Base-by-base conservation (phyloP, 176 grass and related monocot species). In the Alloteropsis semialata region DNA sequence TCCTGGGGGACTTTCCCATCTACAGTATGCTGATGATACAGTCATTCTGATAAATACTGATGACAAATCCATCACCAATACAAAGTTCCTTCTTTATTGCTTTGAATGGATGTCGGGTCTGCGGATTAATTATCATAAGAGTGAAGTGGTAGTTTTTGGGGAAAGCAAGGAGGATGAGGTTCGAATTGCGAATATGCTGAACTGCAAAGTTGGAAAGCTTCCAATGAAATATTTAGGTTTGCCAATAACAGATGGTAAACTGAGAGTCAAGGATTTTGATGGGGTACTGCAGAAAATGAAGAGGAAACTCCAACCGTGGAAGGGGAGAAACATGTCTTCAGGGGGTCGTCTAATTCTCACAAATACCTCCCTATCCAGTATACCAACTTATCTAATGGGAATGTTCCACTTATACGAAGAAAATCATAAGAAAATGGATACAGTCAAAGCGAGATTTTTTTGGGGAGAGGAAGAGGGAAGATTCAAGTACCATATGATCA, bases 101-200 rank as follows among this genome's bases (percentile, higher is more conserved):
- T 65, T 65, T 9, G 32, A 65, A 3, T 65, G 30, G 61, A 21
- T 65, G 17, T 36, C 61, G 0, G 30, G 61, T 0, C 0, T 65
- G 1, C 19, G 32, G 4, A 61, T 61, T 1, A 61, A 61, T 3
- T 61, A 61, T n/a, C 48, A 50, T 8, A 50, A 50, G 5, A 65
- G 61, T 8, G 61, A 65, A 3, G 15, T 65, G 5, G 7, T 65
- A 0, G 3, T 1, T 17, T 62, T 62, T 33, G 32, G 61, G 5
- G 15, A 36, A 0, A 2, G 8, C 0, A 1, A 17, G 3, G 16
- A 3, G 0, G 8, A 1, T 0, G 1, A 36, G 16, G 1, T 1
- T 0, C 0, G 1, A 0, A 18, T 36, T 1, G 63, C 18, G 0
- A 66, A 66, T 5, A 8, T 3, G 8, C 8, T 66, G 0, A 66